A percentile compares a stretch with the other conserved stretches of the same genome.
Evolutionary conservation across 345 rosid species (phyloP).

Genomic region (Bretschneidera sinensis): DNA sequence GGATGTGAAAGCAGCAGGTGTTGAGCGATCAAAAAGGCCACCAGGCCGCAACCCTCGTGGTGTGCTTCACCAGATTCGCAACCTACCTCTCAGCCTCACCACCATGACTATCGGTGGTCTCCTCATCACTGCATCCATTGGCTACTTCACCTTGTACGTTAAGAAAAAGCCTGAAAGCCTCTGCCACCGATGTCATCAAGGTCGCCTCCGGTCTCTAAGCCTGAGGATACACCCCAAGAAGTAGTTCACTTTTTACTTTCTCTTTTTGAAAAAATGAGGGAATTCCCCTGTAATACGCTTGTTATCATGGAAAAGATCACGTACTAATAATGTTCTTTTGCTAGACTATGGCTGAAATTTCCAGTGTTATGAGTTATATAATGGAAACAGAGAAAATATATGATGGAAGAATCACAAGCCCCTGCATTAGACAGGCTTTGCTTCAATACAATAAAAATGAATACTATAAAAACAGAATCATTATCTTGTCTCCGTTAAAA

Average conservation of each 20-base stretch:
- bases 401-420: too few relatives aligned
- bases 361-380: too few relatives aligned
- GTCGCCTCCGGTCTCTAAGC: slow-evolving; percentile 36
- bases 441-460: slow-evolving; percentile 10
- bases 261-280: neutral
- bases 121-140: slow-evolving; percentile 41
- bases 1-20: slow-evolving; percentile 47
- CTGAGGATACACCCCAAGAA: slow-evolving; percentile 59
- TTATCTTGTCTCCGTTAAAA: slow-evolving; percentile 14
- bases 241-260: slow-evolving; percentile 8
- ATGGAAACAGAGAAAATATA: too few relatives aligned
- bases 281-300: too few relatives aligned
- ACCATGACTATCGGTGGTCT: slow-evolving; percentile 52
- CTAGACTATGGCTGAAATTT: too few relatives aligned
- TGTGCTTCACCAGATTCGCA: slow-evolving; percentile 61
- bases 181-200: slow-evolving; percentile 45
- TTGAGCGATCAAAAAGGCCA: slow-evolving; percentile 50
- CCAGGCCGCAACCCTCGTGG: slow-evolving; percentile 54
- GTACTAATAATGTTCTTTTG: too few relatives aligned
- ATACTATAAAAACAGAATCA: neutral
- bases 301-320: too few relatives aligned
- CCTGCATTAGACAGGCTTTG: slow-evolving; percentile 8
- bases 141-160: slow-evolving; percentile 39
- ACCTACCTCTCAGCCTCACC: slow-evolving; percentile 45
- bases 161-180: slow-evolving; percentile 62